Conservation (phyloP, 768 basidiomycete genomes). For the Tremella fuciformis region DNA sequence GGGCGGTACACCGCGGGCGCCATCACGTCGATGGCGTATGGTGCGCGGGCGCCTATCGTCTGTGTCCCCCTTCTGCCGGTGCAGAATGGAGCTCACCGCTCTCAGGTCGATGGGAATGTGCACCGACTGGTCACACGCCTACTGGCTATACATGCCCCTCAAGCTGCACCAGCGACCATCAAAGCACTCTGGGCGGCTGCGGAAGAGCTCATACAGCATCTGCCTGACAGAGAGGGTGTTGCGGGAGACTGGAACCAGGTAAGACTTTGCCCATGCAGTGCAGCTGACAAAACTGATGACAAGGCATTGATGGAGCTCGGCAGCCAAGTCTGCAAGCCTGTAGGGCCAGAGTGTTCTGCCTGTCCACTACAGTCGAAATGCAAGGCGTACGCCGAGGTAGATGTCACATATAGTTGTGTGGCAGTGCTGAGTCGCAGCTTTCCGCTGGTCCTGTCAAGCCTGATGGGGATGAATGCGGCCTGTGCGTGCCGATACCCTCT, state of each 20-base stretch:
- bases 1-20: constrained; percentile 80
- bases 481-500: constrained; percentile 37
- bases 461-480: constrained; percentile 19
- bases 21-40: constrained; percentile 44
- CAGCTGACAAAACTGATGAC: constrained; percentile 1
- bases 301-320: constrained; percentile 91
- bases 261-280: background rate
- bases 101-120: constrained; percentile 84
- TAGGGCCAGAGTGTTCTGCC: constrained; percentile 66
- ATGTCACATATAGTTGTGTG: constrained; percentile 4
- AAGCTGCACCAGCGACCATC: constrained; percentile 72
- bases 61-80: constrained; percentile 50
- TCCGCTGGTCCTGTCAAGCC: constrained; percentile 7
- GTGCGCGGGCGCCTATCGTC: constrained; percentile 78
- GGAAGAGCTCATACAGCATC: constrained; percentile 62
- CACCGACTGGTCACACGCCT: constrained; percentile 79
- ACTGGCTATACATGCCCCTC: constrained; percentile 74
- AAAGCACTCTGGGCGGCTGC: constrained; percentile 82
- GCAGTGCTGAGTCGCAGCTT: constrained; percentile 9
- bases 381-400: constrained; percentile 59
- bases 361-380: constrained; percentile 75
- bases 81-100: constrained; percentile 2
- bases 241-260: constrained; percentile 74
- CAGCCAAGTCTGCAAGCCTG: constrained; percentile 84
- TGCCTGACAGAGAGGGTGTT: constrained; percentile 48